Evolutionary conservation across 352 stramenopile genomes (phyloP), one percentile per base, ranked within the genome.

Genomic region (Pythium vanterpoolii): DNA sequence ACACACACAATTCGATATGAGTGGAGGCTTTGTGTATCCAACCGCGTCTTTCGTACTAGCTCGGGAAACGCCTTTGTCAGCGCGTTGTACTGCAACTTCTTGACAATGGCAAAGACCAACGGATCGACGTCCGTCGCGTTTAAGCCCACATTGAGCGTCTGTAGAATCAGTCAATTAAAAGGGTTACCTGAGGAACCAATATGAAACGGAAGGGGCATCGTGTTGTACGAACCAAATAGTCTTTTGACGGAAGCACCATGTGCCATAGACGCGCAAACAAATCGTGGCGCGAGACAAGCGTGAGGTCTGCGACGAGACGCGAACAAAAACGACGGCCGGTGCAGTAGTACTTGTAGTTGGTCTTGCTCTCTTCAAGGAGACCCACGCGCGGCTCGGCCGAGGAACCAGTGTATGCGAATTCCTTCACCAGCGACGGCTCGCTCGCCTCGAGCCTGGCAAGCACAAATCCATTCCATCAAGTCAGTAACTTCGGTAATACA

Each of bases 291-390:
- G 71, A 65, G 24, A 67, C 65, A 39, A 90, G 50, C 78, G 87
- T 38, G 47, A 93, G 34, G 51, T 89, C 77, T 1, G 60, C 77
- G 23, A 89, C 67, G 31, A 93, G 83, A 33, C 80, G 80, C 44
- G 78, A 85, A 65, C 84, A 87, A 58, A 89, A 93, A 24, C 83
- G 80, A 36, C 83, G 78, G 18, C 83, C 83, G 1, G 83, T 90
- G 73, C 83, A 93, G 49, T 89, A 93, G 68, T 93, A 93, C 72
- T 89, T 93, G 69, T 78, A 93, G 66, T 89, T 90, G 70, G 65
- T 82, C 59, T 73, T 76, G 57, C 73, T 85, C 56, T 93, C 83
- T 36, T 89, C 80, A 10, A 90, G 70, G 16, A 93, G 60, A 11
- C 80, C 83, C 9, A 90, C 72, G 1, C 67, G 66, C 14, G 85